A percentile compares a stretch with the other conserved stretches of the same genome.
Conservation (phyloP, 257 asterid genomes). For the Cynanchum wilfordii region DNA sequence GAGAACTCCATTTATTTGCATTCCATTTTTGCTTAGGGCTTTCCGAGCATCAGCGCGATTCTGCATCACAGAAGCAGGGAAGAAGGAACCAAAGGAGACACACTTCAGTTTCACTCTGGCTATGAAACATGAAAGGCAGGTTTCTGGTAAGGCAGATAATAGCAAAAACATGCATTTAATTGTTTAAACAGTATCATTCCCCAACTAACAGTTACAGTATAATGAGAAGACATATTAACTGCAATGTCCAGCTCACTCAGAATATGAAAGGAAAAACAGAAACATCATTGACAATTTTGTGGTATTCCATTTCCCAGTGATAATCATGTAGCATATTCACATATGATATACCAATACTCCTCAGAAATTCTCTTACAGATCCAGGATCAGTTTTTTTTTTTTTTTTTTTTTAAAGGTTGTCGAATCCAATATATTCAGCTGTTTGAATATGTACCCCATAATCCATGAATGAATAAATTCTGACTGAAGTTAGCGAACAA, state of each 20-base stretch:
- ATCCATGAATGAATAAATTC: background rate
- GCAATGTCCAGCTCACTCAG: background rate
- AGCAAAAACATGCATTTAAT: background rate
- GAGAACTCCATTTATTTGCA: constrained; percentile 78
- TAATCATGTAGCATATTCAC: background rate
- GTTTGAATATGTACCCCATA: background rate
- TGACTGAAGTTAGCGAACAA: background rate
- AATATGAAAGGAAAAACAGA: background rate
- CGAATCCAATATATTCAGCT: background rate
- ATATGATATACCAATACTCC: background rate
- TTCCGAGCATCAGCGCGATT: constrained; percentile 78
- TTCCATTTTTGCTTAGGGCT: constrained; percentile 83
- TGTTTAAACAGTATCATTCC: background rate
- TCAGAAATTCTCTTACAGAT: background rate
- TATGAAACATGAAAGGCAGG: background rate
- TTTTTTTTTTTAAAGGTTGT: background rate
- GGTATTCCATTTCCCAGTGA: background rate
- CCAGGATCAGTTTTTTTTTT: background rate
- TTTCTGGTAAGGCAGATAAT: too few relatives aligned
- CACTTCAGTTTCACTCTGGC: background rate
- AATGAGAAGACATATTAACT: background rate
- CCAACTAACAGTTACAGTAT: background rate
- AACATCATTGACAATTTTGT: background rate
- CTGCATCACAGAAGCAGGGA: constrained; percentile 27
- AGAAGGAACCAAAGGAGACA: background rate